phyloP scores from a whole-genome alignment of 192 early-diverging fungal species.

The Rhizophagus clarus region DNA sequence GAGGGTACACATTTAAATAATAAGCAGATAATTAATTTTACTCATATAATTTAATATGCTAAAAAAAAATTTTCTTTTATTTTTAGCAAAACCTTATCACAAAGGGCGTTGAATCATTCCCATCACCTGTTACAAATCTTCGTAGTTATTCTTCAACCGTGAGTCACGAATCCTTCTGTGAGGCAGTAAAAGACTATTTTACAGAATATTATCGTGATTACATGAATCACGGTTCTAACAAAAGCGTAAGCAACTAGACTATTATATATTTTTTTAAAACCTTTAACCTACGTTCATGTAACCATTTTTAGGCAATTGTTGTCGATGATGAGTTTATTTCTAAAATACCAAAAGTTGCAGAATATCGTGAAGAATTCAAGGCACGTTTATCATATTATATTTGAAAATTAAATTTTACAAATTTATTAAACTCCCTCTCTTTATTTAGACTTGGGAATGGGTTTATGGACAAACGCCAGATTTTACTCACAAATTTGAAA shows the following conservation, averaged over 20 bases:
- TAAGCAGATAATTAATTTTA: background rate
- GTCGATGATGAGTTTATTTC: conserved; percentile 14
- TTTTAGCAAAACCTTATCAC: conserved; percentile 64
- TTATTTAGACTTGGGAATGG: conserved; percentile 82
- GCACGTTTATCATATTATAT: conserved; percentile 16
- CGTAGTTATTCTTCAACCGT: conserved; percentile 79
- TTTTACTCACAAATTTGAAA: conserved; percentile 65
- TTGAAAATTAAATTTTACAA: background rate
- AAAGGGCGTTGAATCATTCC: conserved; percentile 90
- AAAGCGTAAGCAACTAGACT: background rate
- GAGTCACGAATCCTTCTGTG: conserved; percentile 83
- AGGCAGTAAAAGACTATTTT: conserved; percentile 75
- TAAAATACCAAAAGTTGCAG: conserved; percentile 14
- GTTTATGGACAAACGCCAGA: conserved; percentile 90
- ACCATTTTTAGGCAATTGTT: background rate
- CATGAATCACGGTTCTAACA: background rate
- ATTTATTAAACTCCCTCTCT: too few species aligned
- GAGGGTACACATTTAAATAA: conserved; percentile 28
- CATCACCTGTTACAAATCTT: conserved; percentile 83
- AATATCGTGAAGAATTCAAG: conserved; percentile 33
- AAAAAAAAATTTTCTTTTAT: conserved; percentile 8
- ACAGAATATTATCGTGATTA: conserved; percentile 50
- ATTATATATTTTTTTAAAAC: background rate
- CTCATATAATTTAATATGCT: background rate
- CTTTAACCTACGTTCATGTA: background rate